Percentiles rank a stretch among this genome's conserved stretches.
phyloP scores from a whole-genome alignment of 2,329 filamentous ascomycete species.

The Neoscytalidium dimidiatum region DNA sequence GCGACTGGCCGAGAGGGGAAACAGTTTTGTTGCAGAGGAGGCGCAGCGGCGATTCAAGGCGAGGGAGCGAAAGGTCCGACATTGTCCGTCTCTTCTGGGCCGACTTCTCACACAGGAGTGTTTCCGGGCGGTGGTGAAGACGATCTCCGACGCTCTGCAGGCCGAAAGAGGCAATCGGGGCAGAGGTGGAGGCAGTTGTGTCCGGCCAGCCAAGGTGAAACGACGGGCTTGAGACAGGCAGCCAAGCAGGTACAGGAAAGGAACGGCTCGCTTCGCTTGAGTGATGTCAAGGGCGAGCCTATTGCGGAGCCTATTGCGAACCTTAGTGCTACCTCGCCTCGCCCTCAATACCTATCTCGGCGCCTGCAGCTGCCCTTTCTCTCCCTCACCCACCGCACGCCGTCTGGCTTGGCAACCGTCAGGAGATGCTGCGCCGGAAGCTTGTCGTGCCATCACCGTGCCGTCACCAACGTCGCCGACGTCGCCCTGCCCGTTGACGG shows the following conservation, averaged over 20 bases:
- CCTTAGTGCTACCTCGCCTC: neutral
- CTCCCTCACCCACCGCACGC: too few species aligned
- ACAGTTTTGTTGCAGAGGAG: neutral
- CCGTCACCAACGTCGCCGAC: too few species aligned
- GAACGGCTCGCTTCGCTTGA: too few species aligned
- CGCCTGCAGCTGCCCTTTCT: too few species aligned
- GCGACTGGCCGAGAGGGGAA: neutral
- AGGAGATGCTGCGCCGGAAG: neutral
- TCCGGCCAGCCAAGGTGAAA: conserved; percentile 6
- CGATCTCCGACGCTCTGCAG: neutral
- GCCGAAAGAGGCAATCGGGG: neutral
- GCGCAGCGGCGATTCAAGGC: neutral
- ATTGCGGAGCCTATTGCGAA: neutral
- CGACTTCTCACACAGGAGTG: neutral
- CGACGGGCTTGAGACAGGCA: neutral
- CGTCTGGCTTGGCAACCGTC: too few species aligned
- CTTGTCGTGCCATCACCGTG: neutral
- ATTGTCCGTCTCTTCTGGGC: neutral
- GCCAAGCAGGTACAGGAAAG: too few species aligned
- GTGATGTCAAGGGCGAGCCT: neutral
- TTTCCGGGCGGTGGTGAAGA: neutral
- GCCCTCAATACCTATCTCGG: too few species aligned
- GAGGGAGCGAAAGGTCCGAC: neutral
- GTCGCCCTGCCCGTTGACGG: too few species aligned
- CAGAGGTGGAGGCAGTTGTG: neutral